Evolutionary conservation across 1,284 basidiomycete species (phyloP).

Genomic region (Lignosus rhinocerotis): DNA sequence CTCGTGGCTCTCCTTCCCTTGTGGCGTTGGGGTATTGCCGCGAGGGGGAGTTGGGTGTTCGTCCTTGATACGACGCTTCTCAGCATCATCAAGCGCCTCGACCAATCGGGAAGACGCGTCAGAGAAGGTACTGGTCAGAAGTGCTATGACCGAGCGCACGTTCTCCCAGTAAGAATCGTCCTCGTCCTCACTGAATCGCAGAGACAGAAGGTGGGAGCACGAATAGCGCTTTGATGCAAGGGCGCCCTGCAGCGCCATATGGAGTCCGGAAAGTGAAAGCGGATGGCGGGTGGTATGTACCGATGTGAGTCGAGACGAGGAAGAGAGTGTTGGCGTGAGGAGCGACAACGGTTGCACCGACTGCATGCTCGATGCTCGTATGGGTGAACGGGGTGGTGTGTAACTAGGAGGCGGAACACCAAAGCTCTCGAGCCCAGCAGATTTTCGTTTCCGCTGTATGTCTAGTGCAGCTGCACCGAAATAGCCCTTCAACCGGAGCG

Average conservation of each 20-base stretch:
- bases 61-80: slow-evolving; percentile 48
- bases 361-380: slow-evolving; percentile 5
- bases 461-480: slow-evolving; percentile 65
- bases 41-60: slow-evolving; percentile 45
- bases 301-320: slow-evolving; percentile 50
- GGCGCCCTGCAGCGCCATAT: slow-evolving; percentile 59
- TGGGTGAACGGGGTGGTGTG: slow-evolving; percentile 16
- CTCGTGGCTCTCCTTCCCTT: slow-evolving; percentile 15
- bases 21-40: slow-evolving; percentile 10
- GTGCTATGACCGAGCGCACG: slow-evolving; percentile 67
- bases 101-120: slow-evolving; percentile 62
- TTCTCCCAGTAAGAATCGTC: slow-evolving; percentile 78
- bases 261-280: slow-evolving; percentile 62
- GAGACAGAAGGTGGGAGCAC: slow-evolving; percentile 72
- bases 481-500: slow-evolving; percentile 27
- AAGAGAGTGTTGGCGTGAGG: slow-evolving; percentile 25
- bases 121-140: slow-evolving; percentile 64
- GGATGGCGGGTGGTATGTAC: slow-evolving; percentile 63
- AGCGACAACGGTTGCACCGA: slow-evolving; percentile 24
- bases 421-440: slow-evolving; percentile 51
- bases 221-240: slow-evolving; percentile 71
- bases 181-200: slow-evolving; percentile 62
- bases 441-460: slow-evolving; percentile 52
- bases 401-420: slow-evolving; percentile 34
- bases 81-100: slow-evolving; percentile 60